Base-by-base conservation (phyloP, 163 green algal genomes). In the Prototheca wickerhamii region DNA sequence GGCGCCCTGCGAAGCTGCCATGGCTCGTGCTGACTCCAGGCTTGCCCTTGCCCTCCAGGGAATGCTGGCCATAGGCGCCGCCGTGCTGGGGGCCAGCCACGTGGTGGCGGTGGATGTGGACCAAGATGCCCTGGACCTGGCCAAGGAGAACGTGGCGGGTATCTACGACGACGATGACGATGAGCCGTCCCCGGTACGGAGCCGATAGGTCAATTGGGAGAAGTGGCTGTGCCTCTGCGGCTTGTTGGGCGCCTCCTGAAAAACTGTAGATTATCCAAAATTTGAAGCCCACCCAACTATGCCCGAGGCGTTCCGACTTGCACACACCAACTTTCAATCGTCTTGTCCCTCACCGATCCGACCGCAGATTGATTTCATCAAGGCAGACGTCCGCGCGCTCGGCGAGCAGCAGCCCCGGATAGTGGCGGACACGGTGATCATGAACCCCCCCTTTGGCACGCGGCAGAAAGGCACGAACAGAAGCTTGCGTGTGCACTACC, bases 381-480 rank as follows among this genome's bases (percentile, higher is more conserved):
- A 69, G 21, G 80, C 63, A 4, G 73, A 85, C 57, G 78, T 90
- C 26, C 52, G 53, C 20, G 59, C 69, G 35, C 52, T 89, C 25
- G 62, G 58, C 15, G 28, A 26, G 37, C 10, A 2, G 18, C 66
- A 68, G 61, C 40, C 50, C 25, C 51, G 55, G 12, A 61, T 89
- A 35, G 33, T 46, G 18, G 86, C 80, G 20, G 86, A 97, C 72
- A 90, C 79, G 0, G 91, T 98, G 0, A 75, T 98, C 37, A 96
- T 89, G 79, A 98, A 98, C 73, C 91, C 91, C 18, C 91, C 91
- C 8, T 98, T 98, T 81, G 91, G 91, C 18, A 96, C 91, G 8
- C 74, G 84, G 2, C 40, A 53, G 4, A 91, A 95, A 69, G 90
- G 90, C 3, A 88, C 84, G 3, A 21, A 46, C 56, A 31, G 5